phyloP scores from a whole-genome alignment of 176 grass and related monocot genomes.

The maize (Zea mays) region DNA sequence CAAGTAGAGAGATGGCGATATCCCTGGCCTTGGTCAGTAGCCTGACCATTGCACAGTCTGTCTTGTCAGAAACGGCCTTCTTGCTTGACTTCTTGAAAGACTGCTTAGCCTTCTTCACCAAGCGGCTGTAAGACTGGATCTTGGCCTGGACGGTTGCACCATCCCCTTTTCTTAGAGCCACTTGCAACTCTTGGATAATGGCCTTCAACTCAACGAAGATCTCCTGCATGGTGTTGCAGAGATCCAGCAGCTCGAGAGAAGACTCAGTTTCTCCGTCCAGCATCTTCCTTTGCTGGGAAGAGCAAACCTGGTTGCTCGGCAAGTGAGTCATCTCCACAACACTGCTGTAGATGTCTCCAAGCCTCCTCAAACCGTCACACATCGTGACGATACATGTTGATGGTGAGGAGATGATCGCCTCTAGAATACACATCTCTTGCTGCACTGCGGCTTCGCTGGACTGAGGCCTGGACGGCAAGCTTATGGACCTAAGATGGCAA shows the following conservation, averaged over 20 bases:
- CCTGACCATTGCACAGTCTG: conserved; percentile 23
- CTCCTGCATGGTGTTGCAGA: conserved; percentile 42
- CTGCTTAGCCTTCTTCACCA: conserved; percentile 43
- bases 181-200: conserved; percentile 30
- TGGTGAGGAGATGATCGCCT: conserved; percentile 24
- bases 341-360: conserved; percentile 39
- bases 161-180: conserved; percentile 43
- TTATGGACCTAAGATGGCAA: conserved; percentile 52
- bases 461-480: conserved; percentile 41
- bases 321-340: conserved; percentile 41
- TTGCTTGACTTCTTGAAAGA: conserved; percentile 46
- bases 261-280: conserved; percentile 45
- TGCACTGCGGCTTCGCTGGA: conserved; percentile 33
- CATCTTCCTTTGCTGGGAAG: conserved; percentile 39
- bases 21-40: conserved; percentile 42
- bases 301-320: conserved; percentile 47
- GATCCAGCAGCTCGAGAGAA: conserved; percentile 52
- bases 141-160: conserved; percentile 25
- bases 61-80: conserved; percentile 26
- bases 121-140: conserved; percentile 34
- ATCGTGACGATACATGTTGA: conserved; percentile 17
- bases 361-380: conserved; percentile 36
- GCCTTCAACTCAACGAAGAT: conserved; percentile 52
- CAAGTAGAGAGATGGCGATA: conserved; percentile 37
- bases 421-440: conserved; percentile 45